Base-by-base conservation (phyloP, 176 grass and related monocot genomes). In the Otatea glauca region DNA sequence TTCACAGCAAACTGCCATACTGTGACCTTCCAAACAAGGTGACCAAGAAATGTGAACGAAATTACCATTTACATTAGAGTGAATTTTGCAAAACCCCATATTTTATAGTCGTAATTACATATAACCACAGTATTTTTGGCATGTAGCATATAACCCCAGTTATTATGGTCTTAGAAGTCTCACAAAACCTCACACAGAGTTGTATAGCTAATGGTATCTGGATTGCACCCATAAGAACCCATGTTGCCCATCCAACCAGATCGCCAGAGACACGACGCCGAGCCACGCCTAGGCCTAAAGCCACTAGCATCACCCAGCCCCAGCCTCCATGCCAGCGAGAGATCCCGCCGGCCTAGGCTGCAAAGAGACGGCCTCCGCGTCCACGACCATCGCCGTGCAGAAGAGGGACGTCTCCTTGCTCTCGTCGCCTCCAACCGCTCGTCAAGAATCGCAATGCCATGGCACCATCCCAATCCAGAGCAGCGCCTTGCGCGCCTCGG, bases 391-490 rank as follows among this genome's bases (percentile, higher is more conserved):
- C 72, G 29, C 12, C 27, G 23, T 13, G 79, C 54, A 7, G 43
- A 6, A 5, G 58, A 72, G 39, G 45, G 34, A 3, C 54, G 20
- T 64, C 23, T 63, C 0, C 42, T 81, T 14, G 70, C 42, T 39
- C 82, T 68, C 18, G 45, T 88, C 39, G 45, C 44, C 41, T 76
- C 85, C 37, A 79, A 38, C 47, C 35, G 48, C 34, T 88, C 59
- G 47, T 75, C 87, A 44, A 81, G 38, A 84, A 85, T 49, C 7
- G 64, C 76, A 5, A 5, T 56, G 80, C 74, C 59, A n/a, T 12
- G 3, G 11, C 32, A 16, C 24, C 38, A 14, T 51, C 66, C 69
- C 6, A 62, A 56, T 20, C 32, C 35, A 32, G 66, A 83, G 23
- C 86, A 64, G 5, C 49, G 20, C 76, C 1, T 18, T 20, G 20